phyloP scores from a whole-genome alignment of 805 yeast species.

The Priceomyces castillae region DNA sequence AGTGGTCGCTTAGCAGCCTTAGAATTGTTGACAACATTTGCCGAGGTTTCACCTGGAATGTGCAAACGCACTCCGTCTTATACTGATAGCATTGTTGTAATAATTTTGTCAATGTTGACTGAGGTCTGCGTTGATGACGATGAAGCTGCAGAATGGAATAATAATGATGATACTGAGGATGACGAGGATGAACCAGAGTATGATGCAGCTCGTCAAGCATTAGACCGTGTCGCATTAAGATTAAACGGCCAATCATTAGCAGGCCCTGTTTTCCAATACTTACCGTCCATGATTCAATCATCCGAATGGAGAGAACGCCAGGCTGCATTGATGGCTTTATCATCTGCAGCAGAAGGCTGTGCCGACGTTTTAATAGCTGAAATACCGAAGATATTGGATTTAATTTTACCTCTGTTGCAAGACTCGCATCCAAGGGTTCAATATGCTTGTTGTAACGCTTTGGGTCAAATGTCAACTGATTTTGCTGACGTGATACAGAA shows the following conservation, averaged over 20 bases:
- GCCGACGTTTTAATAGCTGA: slow-evolving; percentile 81
- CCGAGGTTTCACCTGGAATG: slow-evolving; percentile 94
- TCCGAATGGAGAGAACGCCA: slow-evolving; percentile 90
- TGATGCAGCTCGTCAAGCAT: slow-evolving; percentile 90
- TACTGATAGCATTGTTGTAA: slow-evolving; percentile 66
- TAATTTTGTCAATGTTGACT: slow-evolving; percentile 80
- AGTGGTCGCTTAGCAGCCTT: slow-evolving; percentile 80
- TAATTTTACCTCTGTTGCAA: slow-evolving; percentile 79
- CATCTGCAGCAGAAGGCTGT: slow-evolving; percentile 97
- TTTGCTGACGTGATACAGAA: slow-evolving; percentile 87
- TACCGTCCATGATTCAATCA: slow-evolving; percentile 80
- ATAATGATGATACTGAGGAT: slow-evolving; percentile 70
- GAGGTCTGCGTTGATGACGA: slow-evolving; percentile 90
- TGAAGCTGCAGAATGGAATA: slow-evolving; percentile 85
- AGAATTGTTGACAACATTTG: slow-evolving; percentile 84
- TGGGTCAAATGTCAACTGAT: slow-evolving; percentile 96
- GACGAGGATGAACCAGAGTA: slow-evolving; percentile 82
- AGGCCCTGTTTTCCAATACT: slow-evolving; percentile 78
- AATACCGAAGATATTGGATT: slow-evolving; percentile 74
- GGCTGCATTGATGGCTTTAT: slow-evolving; percentile 94
- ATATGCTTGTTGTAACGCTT: slow-evolving; percentile 93
- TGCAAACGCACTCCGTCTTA: slow-evolving; percentile 77
- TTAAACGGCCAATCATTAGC: slow-evolving; percentile 83
- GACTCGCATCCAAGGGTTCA: slow-evolving; percentile 94
- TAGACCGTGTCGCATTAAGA: slow-evolving; percentile 84